Evolutionary conservation across 768 basidiomycete genomes (phyloP), one percentile per base, ranked within the genome.

Genomic region (Postia placenta): DNA sequence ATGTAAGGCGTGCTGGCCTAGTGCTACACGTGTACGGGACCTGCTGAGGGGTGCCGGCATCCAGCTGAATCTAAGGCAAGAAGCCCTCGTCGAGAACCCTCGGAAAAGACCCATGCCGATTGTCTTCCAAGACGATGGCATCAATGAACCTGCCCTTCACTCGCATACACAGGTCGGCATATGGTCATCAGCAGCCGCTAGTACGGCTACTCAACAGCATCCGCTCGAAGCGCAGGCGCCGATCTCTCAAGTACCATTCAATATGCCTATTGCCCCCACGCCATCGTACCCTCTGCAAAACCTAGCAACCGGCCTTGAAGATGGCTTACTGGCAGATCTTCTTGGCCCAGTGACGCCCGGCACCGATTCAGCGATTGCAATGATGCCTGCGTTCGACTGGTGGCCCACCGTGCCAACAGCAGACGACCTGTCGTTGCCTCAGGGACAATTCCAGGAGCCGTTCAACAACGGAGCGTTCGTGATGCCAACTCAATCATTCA

Each of bases 1-100:
- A 27, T 56, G 17, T 48, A 55, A 40, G 85, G 84, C 66, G 72
- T 42, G 74, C 81, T 88, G 86, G 86, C 80, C 84, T 3, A 80
- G 75, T 56, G 85, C 85, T 17, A 68, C 73, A n/a, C 78, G 84
- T 30, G 78, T 81, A 36, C 79, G 76, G 68, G 83, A 85, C 43
- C 68, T 88, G 36, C 67, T 88, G 46, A 77, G 81, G 61, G 83
- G 85, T n/a, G 83, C 45, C 19, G 30, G 45, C 9, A 30, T 45
- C 11, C 30, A 15, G 30, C 30, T 33, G 30, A 15, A 33, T 33
- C 30, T 15, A 33, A 15, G 15, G n/a, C n/a, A n/a, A 33, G 9
- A 33, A 33, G 30, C 30, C 30, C 30, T n/a, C n/a, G n/a, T n/a
- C n/a, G n/a, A n/a, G n/a, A n/a, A n/a, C n/a, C n/a, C n/a, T n/a